These are phyloP conservation scores for Urochloa ruziziensis DNA, from an alignment of 176 grass and related monocot species.

Conservation along the genomic window DNA sequence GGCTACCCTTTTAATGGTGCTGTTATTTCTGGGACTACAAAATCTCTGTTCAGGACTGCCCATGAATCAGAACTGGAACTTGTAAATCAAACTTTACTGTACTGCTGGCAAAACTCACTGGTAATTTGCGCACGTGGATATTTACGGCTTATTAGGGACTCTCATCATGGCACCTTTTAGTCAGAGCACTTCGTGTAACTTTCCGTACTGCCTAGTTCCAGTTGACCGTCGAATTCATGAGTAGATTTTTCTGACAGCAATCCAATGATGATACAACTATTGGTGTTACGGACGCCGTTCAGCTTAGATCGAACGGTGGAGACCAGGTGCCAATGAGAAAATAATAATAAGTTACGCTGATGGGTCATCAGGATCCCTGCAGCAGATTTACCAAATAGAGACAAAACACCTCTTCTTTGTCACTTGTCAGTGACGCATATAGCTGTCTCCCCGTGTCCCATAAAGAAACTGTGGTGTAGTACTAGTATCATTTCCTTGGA, in stretches of 20 bases:
- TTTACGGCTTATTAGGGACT: not conserved
- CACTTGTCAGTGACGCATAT: too few species aligned
- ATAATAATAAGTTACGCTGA: not conserved
- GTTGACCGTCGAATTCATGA: not conserved
- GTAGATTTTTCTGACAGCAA: not conserved
- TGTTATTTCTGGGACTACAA: not conserved
- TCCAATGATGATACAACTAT: not conserved
- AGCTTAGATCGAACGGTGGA: not conserved
- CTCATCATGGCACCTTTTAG: not conserved
- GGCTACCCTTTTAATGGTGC: not conserved
- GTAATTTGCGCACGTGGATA: not conserved
- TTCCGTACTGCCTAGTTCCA: not conserved
- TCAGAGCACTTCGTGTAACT: not conserved
- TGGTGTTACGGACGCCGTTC: not conserved
- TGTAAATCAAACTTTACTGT: too few species aligned
- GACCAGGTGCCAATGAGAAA: too few species aligned
- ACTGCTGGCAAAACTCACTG: not conserved
- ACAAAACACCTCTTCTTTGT: not conserved
- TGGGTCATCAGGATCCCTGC: not conserved
- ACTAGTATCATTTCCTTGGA: not conserved
- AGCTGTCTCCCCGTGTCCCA: not conserved
- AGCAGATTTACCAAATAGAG: not conserved
- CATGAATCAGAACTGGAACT: not conserved
- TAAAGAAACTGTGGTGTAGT: too few species aligned
- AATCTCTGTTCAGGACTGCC: not conserved